These are phyloP conservation scores for Andrographis paniculata DNA, from an alignment of 305 asterid genomes.

Conservation along the genomic window DNA sequence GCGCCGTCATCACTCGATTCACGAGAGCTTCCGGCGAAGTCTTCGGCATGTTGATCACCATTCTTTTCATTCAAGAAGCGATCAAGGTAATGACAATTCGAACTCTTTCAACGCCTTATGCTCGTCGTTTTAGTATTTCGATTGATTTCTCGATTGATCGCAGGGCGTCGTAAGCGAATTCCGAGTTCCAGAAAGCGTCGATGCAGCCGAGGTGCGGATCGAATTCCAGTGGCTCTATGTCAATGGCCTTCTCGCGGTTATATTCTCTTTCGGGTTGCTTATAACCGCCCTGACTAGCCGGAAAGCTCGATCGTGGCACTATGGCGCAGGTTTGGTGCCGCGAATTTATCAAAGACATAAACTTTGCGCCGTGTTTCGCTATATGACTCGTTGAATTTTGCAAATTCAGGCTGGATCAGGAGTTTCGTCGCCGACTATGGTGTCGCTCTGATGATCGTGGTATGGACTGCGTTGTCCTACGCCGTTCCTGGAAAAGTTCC, in stretches of 20 bases:
- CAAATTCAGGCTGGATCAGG: slow-evolving; percentile 33
- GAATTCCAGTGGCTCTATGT: slow-evolving; percentile 62
- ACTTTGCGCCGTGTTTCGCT: not conserved
- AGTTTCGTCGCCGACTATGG: slow-evolving; percentile 79
- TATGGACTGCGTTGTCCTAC: slow-evolving; percentile 62
- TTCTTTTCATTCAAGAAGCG: slow-evolving; percentile 76
- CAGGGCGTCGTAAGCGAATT: slow-evolving; percentile 66
- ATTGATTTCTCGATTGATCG: not conserved
- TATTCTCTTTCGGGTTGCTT: slow-evolving; percentile 57
- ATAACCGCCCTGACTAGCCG: slow-evolving; percentile 48
- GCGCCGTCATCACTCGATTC: slow-evolving; percentile 49
- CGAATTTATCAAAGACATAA: not conserved
- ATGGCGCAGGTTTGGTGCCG: slow-evolving; percentile 63
- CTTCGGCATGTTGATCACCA: slow-evolving; percentile 76
- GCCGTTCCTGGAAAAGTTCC: slow-evolving; percentile 45
- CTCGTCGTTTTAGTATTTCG: not conserved
- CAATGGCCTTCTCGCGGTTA: slow-evolving; percentile 63
- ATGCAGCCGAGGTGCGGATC: slow-evolving; percentile 22
- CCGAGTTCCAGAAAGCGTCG: slow-evolving; percentile 39
- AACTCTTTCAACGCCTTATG: too few species aligned
- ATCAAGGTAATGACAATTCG: slow-evolving; percentile 41
- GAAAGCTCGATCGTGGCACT: slow-evolving; percentile 66
- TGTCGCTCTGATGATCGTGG: slow-evolving; percentile 60
- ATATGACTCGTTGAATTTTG: too few species aligned
- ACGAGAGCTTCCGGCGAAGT: slow-evolving; percentile 83